Evolutionary conservation across 75 land plant species (phyloP).

Genomic region (Picea sitchensis): DNA sequence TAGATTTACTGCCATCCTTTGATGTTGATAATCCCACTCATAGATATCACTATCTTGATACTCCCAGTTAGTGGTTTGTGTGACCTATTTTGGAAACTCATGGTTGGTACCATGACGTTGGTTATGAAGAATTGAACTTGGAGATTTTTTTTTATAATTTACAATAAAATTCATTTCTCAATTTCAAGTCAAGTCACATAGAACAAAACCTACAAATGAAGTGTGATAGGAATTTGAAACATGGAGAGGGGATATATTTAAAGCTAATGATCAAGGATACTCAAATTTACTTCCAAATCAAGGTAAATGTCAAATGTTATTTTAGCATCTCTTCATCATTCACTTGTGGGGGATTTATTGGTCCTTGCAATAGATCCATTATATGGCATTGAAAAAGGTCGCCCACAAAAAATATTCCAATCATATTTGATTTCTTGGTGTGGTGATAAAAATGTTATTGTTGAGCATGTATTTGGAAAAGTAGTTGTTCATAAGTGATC

Average conservation of each 20-base stretch:
- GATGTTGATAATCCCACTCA: constrained; percentile 83
- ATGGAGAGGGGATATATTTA: constrained; percentile 52
- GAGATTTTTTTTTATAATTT: constrained; percentile 60
- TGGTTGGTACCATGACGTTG: constrained; percentile 99
- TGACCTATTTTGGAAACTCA: constrained; percentile 88
- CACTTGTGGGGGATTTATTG: too few species aligned
- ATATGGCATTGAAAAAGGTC: too few species aligned
- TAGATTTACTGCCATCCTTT: constrained; percentile 87
- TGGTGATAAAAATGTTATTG: too few species aligned
- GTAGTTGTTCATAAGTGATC: too few species aligned
- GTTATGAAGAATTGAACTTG: constrained; percentile 89
- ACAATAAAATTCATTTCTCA: constrained; percentile 57
- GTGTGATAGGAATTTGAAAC: constrained; percentile 73
- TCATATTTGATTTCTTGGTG: too few species aligned
- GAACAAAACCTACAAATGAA: constrained; percentile 86
- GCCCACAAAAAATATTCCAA: too few species aligned
- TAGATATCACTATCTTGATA: constrained; percentile 72
- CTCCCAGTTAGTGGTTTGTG: constrained; percentile 53
- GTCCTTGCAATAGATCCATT: too few species aligned
- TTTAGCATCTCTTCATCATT: too few species aligned
- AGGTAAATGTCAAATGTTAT: too few species aligned
- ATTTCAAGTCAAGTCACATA: constrained; percentile 69
- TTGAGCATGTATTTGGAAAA: too few species aligned
- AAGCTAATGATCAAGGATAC: too few species aligned
- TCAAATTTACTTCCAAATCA: too few species aligned